These are phyloP conservation scores for Diaporthe capsici DNA, from an alignment of 2,329 filamentous ascomycete genomes.

Conservation along the genomic window DNA sequence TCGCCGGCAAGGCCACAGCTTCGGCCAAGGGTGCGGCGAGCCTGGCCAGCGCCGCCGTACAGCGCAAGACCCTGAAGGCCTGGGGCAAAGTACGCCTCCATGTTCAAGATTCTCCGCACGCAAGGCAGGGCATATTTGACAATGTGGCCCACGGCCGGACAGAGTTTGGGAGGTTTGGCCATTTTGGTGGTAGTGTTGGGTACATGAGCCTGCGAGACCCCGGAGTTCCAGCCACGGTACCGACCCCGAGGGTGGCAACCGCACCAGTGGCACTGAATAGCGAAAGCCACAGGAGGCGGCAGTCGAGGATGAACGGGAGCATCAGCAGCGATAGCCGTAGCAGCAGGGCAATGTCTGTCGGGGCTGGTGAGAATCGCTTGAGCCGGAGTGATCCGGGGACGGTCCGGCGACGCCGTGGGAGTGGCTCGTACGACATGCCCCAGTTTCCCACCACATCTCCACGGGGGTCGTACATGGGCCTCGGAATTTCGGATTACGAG, in stretches of 20 bases:
- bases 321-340: conserved; percentile 16
- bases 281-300: conserved; percentile 34
- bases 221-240: neutral
- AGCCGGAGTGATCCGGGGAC: conserved; percentile 12
- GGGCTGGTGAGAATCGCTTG: neutral
- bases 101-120: conserved; percentile 26
- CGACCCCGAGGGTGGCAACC: neutral
- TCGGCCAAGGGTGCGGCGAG: conserved; percentile 37
- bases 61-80: conserved; percentile 34
- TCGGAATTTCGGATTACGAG: conserved; percentile 50
- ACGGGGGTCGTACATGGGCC: conserved; percentile 43
- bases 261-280: conserved; percentile 32
- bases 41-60: conserved; percentile 34
- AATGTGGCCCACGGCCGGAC: conserved; percentile 6
- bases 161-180: neutral
- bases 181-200: conserved; percentile 16
- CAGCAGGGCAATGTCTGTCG: conserved; percentile 10
- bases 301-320: conserved; percentile 31
- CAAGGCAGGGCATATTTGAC: conserved; percentile 32
- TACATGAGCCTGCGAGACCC: conserved; percentile 35
- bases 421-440: neutral
- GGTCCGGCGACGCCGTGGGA: conserved; percentile 1
- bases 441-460: neutral
- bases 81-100: conserved; percentile 35
- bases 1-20: conserved; percentile 38